Evolutionary conservation across 2,329 filamentous ascomycete species (phyloP), one percentile per base, ranked within the genome.

Genomic region (Mycosphaerella sp.): DNA sequence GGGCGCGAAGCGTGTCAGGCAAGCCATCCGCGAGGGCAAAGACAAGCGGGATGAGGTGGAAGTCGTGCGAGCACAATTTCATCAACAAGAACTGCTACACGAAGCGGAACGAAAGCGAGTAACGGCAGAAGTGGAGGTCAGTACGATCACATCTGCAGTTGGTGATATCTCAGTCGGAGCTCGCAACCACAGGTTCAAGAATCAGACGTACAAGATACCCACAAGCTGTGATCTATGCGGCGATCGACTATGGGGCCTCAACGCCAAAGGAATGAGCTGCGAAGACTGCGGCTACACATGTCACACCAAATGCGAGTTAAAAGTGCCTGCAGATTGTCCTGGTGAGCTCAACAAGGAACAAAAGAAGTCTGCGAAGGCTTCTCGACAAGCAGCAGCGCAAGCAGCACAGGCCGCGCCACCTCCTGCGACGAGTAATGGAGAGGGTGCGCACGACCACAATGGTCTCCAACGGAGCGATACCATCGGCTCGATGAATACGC

Each of bases 301-400:
- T 68, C 93, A 98, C 73, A 95, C 85, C 76, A 98, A 98, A 74
- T 98, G 93, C 70, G 89, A 98, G 75, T 93, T 98, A 86, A 98
- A 97, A 73, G 93, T 97, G 0, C 90, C 93, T 0, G 87, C 93
- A 6, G 89, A 95, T 68, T 98, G 93, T 67, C 93, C 93, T 0
- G 93, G 93, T 47, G 93, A 97, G 67, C 83, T 93, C 68, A 85
- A 79, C 59, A 98, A 97, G 72, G 93, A 97, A 59, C 91, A 95
- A 65, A 91, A 85, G 75, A 98, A 96, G 77, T 95, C 91, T 66
- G 78, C 95, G 41, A 97, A 97, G 72, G 80, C 80, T 41, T 86
- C 91, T 68, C 82, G 91, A 57, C 92, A 97, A 72, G 85, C 87
- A 55, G 79, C 84, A 4, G 86, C 91, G 10, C 87, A 85, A 65